Percentiles rank a stretch among this genome's conserved stretches.
phyloP scores from a whole-genome alignment of 108 stramenopile species.

The Fistulifera solaris region DNA sequence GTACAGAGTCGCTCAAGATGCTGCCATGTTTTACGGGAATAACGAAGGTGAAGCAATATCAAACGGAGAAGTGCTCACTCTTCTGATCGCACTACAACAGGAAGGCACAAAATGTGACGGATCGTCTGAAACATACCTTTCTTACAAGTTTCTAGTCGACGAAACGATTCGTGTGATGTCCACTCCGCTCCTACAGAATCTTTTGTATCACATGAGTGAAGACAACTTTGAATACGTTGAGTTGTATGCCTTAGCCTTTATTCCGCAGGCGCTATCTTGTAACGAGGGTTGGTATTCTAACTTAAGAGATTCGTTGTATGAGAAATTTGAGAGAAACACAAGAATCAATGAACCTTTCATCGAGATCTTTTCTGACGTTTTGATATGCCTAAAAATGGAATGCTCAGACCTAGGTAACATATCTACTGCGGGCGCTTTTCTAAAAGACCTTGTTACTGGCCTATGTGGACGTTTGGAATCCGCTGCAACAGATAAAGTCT shows the following conservation, averaged over 20 bases:
- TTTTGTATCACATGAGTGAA: constrained; percentile 31
- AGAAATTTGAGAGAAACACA: not conserved
- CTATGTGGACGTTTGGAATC: constrained; percentile 16
- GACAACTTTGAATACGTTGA: constrained; percentile 37
- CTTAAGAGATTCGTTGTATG: constrained; percentile 12
- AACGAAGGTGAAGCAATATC: constrained; percentile 22
- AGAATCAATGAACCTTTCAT: constrained; percentile 14
- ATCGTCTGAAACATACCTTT: constrained; percentile 6
- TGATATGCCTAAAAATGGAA: constrained; percentile 36
- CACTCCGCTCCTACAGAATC: constrained; percentile 42
- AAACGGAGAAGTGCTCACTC: constrained; percentile 33
- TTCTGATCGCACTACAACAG: constrained; percentile 27
- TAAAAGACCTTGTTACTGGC: constrained; percentile 12
- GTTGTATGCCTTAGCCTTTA: constrained; percentile 34
- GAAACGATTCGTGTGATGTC: constrained; percentile 41
- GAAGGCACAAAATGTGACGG: constrained; percentile 14
- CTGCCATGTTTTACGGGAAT: constrained; percentile 31
- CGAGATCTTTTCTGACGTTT: constrained; percentile 17
- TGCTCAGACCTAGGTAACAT: constrained; percentile 23
- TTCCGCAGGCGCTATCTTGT: constrained; percentile 37
- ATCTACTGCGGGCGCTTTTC: constrained; percentile 6
- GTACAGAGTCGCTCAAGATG: constrained; percentile 45
- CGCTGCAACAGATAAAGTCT: not conserved
- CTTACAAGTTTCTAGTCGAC: constrained; percentile 26
- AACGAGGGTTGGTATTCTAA: constrained; percentile 11